Conservation (phyloP, 495 filamentous ascomycete genomes). For the Aspergillus mulundensis region DNA sequence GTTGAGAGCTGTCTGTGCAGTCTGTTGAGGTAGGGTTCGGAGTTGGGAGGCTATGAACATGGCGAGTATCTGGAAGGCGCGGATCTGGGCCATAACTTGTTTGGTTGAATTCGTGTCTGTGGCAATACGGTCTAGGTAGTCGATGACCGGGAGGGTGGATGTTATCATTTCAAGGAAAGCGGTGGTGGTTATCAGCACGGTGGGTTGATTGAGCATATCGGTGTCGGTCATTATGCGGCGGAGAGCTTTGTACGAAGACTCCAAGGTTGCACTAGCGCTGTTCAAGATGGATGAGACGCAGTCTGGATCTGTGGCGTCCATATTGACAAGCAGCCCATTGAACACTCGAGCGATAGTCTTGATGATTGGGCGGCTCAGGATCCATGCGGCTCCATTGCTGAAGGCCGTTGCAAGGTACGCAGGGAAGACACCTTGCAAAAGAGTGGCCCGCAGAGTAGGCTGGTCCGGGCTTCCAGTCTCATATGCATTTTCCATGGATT, state of each 20-base stretch:
- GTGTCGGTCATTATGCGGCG: slow-evolving; percentile 26
- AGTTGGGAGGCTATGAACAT: slow-evolving; percentile 6
- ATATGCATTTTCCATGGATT: slow-evolving; percentile 49
- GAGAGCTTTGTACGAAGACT: slow-evolving; percentile 36
- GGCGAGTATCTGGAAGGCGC: neutral
- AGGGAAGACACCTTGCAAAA: slow-evolving; percentile 61
- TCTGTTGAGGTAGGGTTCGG: slow-evolving; percentile 4
- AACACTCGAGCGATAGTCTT: slow-evolving; percentile 45
- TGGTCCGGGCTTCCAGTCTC: slow-evolving; percentile 40
- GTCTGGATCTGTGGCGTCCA: slow-evolving; percentile 42
- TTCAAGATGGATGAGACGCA: slow-evolving; percentile 42
- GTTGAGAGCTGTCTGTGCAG: neutral
- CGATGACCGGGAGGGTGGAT: slow-evolving; percentile 44
- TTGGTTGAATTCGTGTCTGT: slow-evolving; percentile 16
- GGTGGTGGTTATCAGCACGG: slow-evolving; percentile 33
- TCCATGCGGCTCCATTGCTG: slow-evolving; percentile 49
- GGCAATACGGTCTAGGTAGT: slow-evolving; percentile 46
- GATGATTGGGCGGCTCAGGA: slow-evolving; percentile 55
- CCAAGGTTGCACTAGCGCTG: slow-evolving; percentile 43
- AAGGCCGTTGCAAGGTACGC: slow-evolving; percentile 57
- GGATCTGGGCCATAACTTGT: slow-evolving; percentile 10
- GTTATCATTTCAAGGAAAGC: slow-evolving; percentile 45
- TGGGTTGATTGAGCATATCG: slow-evolving; percentile 35
- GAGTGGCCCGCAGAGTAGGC: slow-evolving; percentile 52
- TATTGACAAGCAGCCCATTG: slow-evolving; percentile 41